Percentiles rank a stretch among this genome's conserved stretches.
Evolutionary conservation across 2,329 filamentous ascomycete species (phyloP).

Genomic region (Leptographium galeiforme): DNA sequence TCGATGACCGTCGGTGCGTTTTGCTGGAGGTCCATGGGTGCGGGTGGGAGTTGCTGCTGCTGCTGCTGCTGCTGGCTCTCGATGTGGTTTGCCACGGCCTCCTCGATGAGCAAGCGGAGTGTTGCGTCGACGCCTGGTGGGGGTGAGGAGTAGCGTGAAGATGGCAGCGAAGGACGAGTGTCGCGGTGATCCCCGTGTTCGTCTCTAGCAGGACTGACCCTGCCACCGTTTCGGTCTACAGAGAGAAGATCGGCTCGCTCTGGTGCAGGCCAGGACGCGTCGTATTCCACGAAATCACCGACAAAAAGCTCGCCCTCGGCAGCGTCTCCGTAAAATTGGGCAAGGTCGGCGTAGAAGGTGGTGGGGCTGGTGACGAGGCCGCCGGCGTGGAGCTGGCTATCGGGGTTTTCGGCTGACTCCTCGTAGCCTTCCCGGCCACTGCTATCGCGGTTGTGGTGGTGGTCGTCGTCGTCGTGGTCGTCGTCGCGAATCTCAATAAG

Average conservation of each 20-base stretch:
- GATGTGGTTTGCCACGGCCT: not conserved
- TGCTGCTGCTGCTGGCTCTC: not conserved
- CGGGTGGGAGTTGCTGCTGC: not conserved
- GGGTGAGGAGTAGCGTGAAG: not conserved
- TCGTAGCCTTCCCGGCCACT: not conserved
- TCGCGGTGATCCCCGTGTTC: too few species aligned
- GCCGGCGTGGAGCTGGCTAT: not conserved
- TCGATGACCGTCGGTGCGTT: conserved; percentile 27
- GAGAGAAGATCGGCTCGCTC: too few species aligned
- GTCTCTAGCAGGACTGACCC: not conserved
- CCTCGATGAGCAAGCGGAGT: not conserved
- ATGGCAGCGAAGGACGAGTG: not conserved
- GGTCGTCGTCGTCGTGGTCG: not conserved
- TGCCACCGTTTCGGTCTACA: not conserved
- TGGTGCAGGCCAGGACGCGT: not conserved
- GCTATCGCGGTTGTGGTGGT: not conserved
- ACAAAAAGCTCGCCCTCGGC: not conserved
- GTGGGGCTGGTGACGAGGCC: not conserved
- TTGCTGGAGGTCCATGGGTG: not conserved
- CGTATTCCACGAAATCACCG: not conserved
- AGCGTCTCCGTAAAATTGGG: not conserved
- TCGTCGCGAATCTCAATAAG: not conserved
- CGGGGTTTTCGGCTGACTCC: not conserved
- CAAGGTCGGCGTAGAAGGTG: not conserved
- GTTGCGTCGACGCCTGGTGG: not conserved